Evolutionary conservation across 1,284 basidiomycete species (phyloP).

Genomic region (Irpex lacteus): DNA sequence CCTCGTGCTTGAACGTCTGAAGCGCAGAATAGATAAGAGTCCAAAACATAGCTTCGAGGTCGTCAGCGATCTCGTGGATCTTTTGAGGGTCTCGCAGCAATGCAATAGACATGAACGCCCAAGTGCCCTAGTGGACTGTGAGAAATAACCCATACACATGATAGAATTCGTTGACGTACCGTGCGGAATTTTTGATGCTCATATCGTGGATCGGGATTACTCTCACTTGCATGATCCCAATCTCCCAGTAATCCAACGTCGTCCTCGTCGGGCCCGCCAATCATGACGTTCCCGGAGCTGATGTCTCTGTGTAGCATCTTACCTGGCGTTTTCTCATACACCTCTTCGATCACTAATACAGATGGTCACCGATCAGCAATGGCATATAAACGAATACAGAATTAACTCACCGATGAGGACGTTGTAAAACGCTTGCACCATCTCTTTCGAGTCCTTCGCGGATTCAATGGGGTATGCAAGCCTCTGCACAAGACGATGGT

Average conservation of each 20-base stretch:
- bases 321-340: background rate
- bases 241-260: background rate
- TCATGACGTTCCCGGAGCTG: constrained; percentile 3
- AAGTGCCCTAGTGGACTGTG: background rate
- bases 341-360: background rate
- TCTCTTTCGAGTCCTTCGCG: background rate
- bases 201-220: background rate
- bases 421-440: background rate
- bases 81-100: background rate
- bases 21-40: background rate
- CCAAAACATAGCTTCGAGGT: background rate
- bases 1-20: background rate
- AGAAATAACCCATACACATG: background rate
- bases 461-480: background rate
- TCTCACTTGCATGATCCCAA: background rate
- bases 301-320: constrained; percentile 3
- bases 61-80: background rate
- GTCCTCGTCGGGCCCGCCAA: background rate
- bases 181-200: background rate
- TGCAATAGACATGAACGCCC: background rate
- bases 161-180: background rate
- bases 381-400: background rate
- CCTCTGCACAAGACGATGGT: background rate
- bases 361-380: background rate
- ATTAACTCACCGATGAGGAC: background rate